Base-by-base conservation (phyloP, 2,329 filamentous ascomycete genomes). In the Fusarium sublunatum region DNA sequence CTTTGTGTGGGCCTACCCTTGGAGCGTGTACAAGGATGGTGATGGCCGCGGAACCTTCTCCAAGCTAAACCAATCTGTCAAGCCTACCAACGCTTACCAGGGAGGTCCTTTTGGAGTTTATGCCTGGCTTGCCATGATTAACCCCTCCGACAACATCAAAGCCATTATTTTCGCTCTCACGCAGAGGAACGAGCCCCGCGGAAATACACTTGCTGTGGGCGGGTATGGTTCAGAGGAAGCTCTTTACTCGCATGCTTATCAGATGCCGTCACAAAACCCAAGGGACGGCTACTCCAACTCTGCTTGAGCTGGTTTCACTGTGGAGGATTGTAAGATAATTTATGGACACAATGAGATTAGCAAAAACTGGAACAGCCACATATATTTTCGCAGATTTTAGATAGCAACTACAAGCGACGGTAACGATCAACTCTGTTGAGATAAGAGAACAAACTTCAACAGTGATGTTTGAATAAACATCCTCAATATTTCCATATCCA, bases 1-100 rank as follows among this genome's bases (percentile, higher is more conserved):
- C 42, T 70, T 69, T n/a, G 40, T 47, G 8, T 58, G 38, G 3
- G 67, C 61, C 2, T 69, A 64, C 25, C 56, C 67, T 10, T 68
- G 67, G 67, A 51, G 50, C n/a, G 54, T 63, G 2, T 69, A 69
- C 8, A 49, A 29, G 22, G 28, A 57, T 13, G 39, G 31, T 0
- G 24, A 62, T n/a, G 47, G 61, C 8, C 51, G 43, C 0, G 61
- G 53, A 11, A 49, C 19, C 7, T 65, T 61, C 3, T 29, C 45
- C 31, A 47, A 40, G 24, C 26, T 64, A 12, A 38, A 65, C 3
- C 47, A 60, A 13, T 46, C 29, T 5, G 25, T 34, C 13, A 39
- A 19, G 4, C 58, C 40, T 1, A 31, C 46, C 7, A 40, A 45
- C 2, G 35, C 43, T 7, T 66, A 66, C 19, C 64, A 67, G n/a